Conservation (phyloP, 2,329 filamentous ascomycete species). For the Clarireedia monteithiana region DNA sequence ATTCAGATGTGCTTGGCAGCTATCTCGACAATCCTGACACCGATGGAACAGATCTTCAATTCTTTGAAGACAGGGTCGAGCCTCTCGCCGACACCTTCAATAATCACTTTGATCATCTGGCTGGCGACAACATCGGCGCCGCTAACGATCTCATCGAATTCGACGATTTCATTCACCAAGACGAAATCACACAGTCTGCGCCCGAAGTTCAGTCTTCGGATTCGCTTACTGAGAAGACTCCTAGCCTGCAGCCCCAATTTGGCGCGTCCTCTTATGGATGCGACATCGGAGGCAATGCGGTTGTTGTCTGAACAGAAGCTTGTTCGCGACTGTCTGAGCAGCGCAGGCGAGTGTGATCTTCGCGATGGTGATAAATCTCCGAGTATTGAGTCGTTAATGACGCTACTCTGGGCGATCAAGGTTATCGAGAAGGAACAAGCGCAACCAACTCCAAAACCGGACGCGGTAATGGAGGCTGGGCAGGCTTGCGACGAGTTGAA, state of each 20-base stretch:
- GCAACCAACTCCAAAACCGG: conserved; percentile 14
- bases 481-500: conserved; percentile 23
- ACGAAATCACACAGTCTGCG: conserved; percentile 31
- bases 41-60: conserved; percentile 63
- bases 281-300: conserved; percentile 67
- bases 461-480: conserved; percentile 23
- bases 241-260: conserved; percentile 66
- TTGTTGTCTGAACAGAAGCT: conserved; percentile 49
- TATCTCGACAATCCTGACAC: conserved; percentile 62
- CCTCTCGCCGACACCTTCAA: conserved; percentile 60
- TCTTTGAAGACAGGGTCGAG: conserved; percentile 70
- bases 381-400: conserved; percentile 28
- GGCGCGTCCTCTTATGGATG: conserved; percentile 67
- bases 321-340: conserved; percentile 25
- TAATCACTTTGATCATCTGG: conserved; percentile 62
- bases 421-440: conserved; percentile 23
- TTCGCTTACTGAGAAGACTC: conserved; percentile 38
- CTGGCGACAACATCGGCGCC: conserved; percentile 50
- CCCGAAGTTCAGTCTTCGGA: conserved; percentile 30
- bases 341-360: conserved; percentile 23
- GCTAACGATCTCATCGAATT: conserved; percentile 44
- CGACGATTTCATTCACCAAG: conserved; percentile 44
- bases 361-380: conserved; percentile 17
- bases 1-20: conserved; percentile 49
- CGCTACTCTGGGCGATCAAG: conserved; percentile 28